Percentiles rank a stretch among this genome's conserved stretches.
phyloP scores from a whole-genome alignment of 2,329 filamentous ascomycete species.

The Phaeophleospora eucalypticola region DNA sequence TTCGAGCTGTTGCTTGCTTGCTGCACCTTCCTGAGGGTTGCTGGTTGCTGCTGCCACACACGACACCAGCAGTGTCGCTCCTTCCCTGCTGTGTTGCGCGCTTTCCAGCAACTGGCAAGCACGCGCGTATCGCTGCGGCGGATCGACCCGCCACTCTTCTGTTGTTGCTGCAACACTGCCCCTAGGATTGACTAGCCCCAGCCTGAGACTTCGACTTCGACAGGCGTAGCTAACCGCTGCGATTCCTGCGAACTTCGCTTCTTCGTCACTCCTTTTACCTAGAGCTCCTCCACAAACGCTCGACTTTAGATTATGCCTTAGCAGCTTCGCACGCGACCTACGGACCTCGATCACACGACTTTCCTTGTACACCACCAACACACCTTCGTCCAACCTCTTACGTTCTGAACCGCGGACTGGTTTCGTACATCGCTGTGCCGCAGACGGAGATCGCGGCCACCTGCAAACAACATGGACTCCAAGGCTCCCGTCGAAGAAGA shows the following conservation, averaged over 20 bases:
- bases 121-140: too few species aligned
- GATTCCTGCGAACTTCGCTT: conserved; percentile 4
- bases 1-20: too few species aligned
- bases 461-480: not conserved
- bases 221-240: too few species aligned
- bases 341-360: not conserved
- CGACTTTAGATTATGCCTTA: not conserved
- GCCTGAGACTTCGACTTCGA: too few species aligned
- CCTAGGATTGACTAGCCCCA: too few species aligned
- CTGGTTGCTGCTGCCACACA: too few species aligned
- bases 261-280: not conserved
- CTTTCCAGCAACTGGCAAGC: too few species aligned
- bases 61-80: too few species aligned
- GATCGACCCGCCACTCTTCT: too few species aligned
- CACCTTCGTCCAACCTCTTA: not conserved
- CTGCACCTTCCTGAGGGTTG: too few species aligned
- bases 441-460: not conserved
- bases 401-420: not conserved
- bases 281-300: not conserved
- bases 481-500: conserved; percentile 14
- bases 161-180: not conserved
- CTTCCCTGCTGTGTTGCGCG: too few species aligned
- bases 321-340: not conserved
- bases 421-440: not conserved
- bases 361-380: not conserved